Base-by-base conservation (phyloP, 2,329 filamentous ascomycete genomes). In the Westerdykella ornata region DNA sequence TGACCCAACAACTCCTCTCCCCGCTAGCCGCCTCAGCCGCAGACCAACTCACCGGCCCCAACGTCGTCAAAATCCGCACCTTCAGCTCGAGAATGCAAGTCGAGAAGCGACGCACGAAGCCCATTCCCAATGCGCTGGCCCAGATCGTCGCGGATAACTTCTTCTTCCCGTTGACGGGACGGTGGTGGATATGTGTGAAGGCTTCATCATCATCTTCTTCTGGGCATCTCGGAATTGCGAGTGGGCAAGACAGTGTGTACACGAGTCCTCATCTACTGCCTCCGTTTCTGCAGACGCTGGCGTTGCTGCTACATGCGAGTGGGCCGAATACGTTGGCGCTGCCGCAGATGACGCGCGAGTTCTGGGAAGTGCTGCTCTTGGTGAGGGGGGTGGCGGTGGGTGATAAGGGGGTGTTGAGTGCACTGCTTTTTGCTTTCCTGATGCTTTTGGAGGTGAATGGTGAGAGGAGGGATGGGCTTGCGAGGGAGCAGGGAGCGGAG, bases 51-150 rank as follows among this genome's bases (percentile, higher is more conserved):
- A 83, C 84, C 0, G 88, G 90, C 0, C 89, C 92, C 0, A 81
- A 88, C 51, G 78, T 84, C 5, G 78, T 98, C 35, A 97, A 97
- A 68, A 78, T 97, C 16, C 81, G 87, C 19, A 94, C 84, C 2
- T 95, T 97, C 66, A 90, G 84, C 9, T 86, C 85, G 0, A 81
- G 85, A 14, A 80, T 89, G 63, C 73, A 78, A 43, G 74, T 82
- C 14, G 76, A 84, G 55, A 77, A 76, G 42, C 74, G 72, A 46
- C 71, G 76, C 37, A 74, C 72, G 37, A 73, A 73, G 42, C 72
- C 81, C 3, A 82, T 84, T 12, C 77, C 84, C 9, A 95, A 94
- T 58, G 82, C 82, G 7, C 80, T 94, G 0, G 84, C 89, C 30
- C 79, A 82, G 38, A 71, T 94, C 18, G 78, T 97, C 18, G 77